Evolutionary conservation across 345 rosid genomes (phyloP).

Genomic region (Eucalyptus polybractea): DNA sequence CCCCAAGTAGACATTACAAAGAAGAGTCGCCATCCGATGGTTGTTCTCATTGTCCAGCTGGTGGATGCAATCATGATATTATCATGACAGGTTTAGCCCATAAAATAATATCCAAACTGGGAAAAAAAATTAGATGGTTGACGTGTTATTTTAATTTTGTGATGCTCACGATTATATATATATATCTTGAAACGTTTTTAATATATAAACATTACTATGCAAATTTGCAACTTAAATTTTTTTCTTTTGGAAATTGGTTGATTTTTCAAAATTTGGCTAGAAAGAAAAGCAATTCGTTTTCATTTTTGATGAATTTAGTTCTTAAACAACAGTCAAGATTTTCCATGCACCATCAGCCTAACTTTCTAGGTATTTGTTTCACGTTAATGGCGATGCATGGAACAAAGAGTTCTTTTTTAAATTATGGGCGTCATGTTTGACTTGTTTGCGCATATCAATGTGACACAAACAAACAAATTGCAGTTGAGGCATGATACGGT

Average conservation of each 20-base stretch:
- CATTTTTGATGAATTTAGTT: neutral
- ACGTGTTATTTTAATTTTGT: neutral
- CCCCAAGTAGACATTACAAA: neutral
- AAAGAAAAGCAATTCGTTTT: neutral
- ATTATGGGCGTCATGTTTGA: neutral
- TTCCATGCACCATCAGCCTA: neutral
- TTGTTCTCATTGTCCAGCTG: neutral
- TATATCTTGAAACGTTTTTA: no score
- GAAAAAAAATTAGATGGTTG: neutral
- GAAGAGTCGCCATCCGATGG: neutral
- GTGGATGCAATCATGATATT: neutral
- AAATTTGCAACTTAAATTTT: neutral
- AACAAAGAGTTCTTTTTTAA: neutral
- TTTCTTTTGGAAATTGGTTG: neutral
- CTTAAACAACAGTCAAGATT: neutral
- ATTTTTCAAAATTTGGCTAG: neutral
- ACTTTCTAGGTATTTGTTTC: neutral
- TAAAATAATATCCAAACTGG: neutral
- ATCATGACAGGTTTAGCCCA: neutral
- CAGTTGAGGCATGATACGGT: rapidly evolving
- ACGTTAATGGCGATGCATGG: neutral
- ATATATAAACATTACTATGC: neutral
- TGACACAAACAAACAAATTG: neutral
- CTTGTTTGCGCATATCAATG: rapidly evolving
- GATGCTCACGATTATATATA: neutral